phyloP scores from a whole-genome alignment of 2,329 filamentous ascomycete genomes.

The Neonectria coccinea region DNA sequence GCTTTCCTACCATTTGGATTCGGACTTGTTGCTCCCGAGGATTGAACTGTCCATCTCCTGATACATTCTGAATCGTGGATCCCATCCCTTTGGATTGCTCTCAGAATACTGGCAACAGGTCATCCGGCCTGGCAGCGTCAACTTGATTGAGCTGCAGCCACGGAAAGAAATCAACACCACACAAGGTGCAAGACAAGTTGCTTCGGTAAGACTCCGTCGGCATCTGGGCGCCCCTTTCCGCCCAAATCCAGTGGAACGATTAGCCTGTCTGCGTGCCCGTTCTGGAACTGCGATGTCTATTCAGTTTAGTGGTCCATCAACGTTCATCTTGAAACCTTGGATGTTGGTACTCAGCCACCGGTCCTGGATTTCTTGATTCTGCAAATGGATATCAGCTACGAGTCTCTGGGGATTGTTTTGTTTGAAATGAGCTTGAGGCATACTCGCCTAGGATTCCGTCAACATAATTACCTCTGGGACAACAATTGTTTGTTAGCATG shows the following conservation, averaged over 20 bases:
- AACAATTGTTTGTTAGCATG: not conserved
- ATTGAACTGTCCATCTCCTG: slow-evolving; percentile 32
- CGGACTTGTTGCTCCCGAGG: slow-evolving; percentile 25
- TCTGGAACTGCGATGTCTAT: slow-evolving; percentile 2
- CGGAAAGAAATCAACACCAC: slow-evolving; percentile 10
- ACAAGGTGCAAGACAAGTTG: slow-evolving; percentile 1
- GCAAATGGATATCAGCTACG: slow-evolving; percentile 6
- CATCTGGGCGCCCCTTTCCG: slow-evolving; percentile 2
- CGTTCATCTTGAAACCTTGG: not conserved
- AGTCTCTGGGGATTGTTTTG: slow-evolving; percentile 6
- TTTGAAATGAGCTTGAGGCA: slow-evolving; percentile 10
- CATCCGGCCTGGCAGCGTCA: slow-evolving; percentile 9
- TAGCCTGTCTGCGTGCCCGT: slow-evolving; percentile 6
- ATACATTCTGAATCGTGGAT: slow-evolving; percentile 24
- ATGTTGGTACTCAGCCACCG: slow-evolving; percentile 4
- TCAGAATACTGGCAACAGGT: slow-evolving; percentile 19
- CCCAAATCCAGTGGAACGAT: slow-evolving; percentile 2
- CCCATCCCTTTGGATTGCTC: slow-evolving; percentile 24
- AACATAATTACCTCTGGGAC: not conserved
- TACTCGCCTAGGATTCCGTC: slow-evolving; percentile 1
- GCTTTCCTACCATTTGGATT: slow-evolving; percentile 28
- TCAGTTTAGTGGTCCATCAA: slow-evolving; percentile 9
- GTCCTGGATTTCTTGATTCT: slow-evolving; percentile 3
- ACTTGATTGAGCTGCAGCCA: slow-evolving; percentile 16
- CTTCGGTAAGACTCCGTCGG: slow-evolving; percentile 17